These are phyloP conservation scores for Penicillium palitans DNA, from an alignment of 2,329 filamentous ascomycete genomes.

Conservation along the genomic window DNA sequence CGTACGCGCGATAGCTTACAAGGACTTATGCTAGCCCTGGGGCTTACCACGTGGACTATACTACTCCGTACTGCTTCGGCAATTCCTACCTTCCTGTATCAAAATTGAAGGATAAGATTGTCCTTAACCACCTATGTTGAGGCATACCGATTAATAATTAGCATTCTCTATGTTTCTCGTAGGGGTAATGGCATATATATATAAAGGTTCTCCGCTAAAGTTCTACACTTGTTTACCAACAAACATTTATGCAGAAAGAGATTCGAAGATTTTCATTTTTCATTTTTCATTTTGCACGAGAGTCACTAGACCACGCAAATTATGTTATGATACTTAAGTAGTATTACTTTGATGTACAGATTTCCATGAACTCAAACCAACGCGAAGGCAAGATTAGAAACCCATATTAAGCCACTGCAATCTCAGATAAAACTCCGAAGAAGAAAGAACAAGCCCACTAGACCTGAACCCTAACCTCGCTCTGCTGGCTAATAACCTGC, in stretches of 20 bases:
- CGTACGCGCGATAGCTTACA: not conserved
- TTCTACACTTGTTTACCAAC: not conserved
- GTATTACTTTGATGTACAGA: not conserved
- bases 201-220: no score
- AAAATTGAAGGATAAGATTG: not conserved
- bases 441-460: not conserved
- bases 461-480: conserved; percentile 27
- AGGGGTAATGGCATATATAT: not conserved
- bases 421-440: not conserved
- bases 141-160: not conserved
- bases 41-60: no score
- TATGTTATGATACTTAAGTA: not conserved
- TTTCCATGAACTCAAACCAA: not conserved
- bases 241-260: not conserved
- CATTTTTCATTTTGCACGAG: not conserved
- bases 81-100: not conserved
- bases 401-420: not conserved
- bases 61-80: not conserved
- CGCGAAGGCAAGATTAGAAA: not conserved
- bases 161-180: not conserved
- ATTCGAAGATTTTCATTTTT: not conserved
- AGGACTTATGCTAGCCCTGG: no score
- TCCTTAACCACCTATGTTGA: not conserved
- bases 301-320: not conserved
- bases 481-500: conserved; percentile 38